Base-by-base conservation (phyloP, 2,329 filamentous ascomycete species). In the Aspergillus pseudoglaucus region DNA sequence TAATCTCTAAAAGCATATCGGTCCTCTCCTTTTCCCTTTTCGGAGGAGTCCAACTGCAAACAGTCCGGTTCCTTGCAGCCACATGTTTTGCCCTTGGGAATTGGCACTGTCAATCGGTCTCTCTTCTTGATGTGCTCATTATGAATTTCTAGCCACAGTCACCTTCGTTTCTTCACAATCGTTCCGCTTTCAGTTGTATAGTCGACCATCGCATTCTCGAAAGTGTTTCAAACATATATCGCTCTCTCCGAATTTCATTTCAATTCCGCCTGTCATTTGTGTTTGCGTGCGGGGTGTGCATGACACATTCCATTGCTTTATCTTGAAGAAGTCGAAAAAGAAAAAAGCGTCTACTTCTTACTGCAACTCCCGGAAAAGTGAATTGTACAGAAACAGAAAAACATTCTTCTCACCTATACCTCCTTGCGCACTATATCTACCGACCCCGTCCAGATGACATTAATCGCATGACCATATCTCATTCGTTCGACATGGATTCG, bases 401-500 rank as follows among this genome's bases (percentile, higher is more conserved):
- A 30, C 10, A 30, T 30, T 30, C 9, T 7, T 30, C n/a, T 35
- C n/a, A 35, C n/a, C 20, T 18, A 20, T 33, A 23, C 10, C 38
- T 30, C 17, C 17, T 33, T 33, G 25, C 22, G 12, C 25, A 15
- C n/a, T 33, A 15, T 42, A 15, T 27, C 10, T 17, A 22, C 18
- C 27, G 22, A 23, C 30, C 22, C 14, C 22, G 22, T 27, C 40
- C 50, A 49, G 44, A 57, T 57, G 53, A 44, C 27, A 47, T 41
- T 47, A 38, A 45, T 43, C 20, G 18, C 46, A 25, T 54, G 42
- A 47, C 20, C 6, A 23, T 7, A 48, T 30, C 18, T 37, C 20
- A 37, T 43, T 37, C 18, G 40, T 44, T 47, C 48, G 44, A 46
- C 37, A 55, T 55, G 51, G 51, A 50, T 48, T 53, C 49, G 43